Evolutionary conservation across 1,284 basidiomycete genomes (phyloP).

Genomic region (Trichosporon faecale): DNA sequence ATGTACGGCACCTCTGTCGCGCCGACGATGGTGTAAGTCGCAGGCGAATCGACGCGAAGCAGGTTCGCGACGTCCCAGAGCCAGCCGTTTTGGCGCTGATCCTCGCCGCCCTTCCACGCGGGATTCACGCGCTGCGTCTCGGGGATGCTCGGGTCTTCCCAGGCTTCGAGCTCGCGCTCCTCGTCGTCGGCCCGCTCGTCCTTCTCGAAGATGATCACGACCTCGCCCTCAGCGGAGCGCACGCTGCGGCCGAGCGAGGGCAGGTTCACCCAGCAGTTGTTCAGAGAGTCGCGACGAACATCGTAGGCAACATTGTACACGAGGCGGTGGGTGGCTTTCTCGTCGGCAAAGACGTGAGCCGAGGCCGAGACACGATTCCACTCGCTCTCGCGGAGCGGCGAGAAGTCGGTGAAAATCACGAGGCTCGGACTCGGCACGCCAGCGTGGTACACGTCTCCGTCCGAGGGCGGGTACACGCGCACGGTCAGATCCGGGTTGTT

Average conservation of each 20-base stretch:
- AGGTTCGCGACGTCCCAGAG: not conserved
- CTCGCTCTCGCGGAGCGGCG: not conserved
- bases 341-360: not conserved
- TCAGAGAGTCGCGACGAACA: not conserved
- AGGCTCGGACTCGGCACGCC: not conserved
- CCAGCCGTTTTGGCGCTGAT: not conserved
- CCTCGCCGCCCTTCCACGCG: not conserved
- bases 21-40: not conserved
- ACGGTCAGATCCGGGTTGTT: not conserved
- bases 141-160: not conserved
- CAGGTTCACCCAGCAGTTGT: not conserved
- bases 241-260: not conserved
- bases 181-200: not conserved
- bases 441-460: not conserved
- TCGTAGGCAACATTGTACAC: not conserved
- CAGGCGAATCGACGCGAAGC: not conserved
- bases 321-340: not conserved
- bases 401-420: not conserved
- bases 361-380: not conserved
- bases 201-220: not conserved
- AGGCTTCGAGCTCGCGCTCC: not conserved
- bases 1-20: slow-evolving; percentile 1
- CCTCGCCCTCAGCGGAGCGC: not conserved
- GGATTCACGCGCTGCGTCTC: not conserved
- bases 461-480: not conserved